Evolutionary conservation across 352 stramenopile genomes (phyloP).

Genomic region (Phytophthora pini): DNA sequence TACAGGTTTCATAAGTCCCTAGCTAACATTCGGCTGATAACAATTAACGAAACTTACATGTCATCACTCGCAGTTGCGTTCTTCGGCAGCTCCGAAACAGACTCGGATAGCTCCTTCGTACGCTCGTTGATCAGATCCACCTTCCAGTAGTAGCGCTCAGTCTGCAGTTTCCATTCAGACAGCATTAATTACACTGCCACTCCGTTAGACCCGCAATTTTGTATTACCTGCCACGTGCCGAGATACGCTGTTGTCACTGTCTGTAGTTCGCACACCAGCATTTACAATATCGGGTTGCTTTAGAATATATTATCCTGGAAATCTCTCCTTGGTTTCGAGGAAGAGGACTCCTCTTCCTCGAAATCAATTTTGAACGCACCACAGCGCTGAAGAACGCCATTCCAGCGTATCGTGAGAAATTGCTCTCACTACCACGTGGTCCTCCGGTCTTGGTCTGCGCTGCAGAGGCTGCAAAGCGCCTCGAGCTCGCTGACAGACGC

Average conservation of each 20-base stretch:
- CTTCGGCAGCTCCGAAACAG: conserved; percentile 64
- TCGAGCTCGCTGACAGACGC: conserved; percentile 23
- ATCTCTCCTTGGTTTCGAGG: background rate
- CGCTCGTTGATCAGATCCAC: conserved; percentile 86
- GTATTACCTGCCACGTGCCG: conserved; percentile 77
- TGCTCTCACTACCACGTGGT: conserved; percentile 53
- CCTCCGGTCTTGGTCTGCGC: conserved; percentile 17
- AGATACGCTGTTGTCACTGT: conserved; percentile 77
- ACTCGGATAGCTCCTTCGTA: conserved; percentile 73
- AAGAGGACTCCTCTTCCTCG: background rate
- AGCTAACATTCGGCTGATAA: background rate
- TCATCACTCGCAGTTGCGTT: conserved; percentile 62
- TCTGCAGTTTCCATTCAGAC: conserved; percentile 44
- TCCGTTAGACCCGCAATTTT: no score
- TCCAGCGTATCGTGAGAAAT: conserved; percentile 77
- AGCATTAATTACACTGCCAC: background rate
- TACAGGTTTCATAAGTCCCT: background rate
- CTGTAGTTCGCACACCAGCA: conserved; percentile 33
- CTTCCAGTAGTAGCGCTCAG: conserved; percentile 91
- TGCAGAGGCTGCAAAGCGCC: conserved; percentile 41
- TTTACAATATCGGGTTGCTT: conserved; percentile 1
- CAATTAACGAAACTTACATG: conserved; percentile 42
- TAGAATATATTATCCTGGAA: background rate
- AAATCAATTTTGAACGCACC: conserved; percentile 43
- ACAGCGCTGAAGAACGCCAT: conserved; percentile 88